Evolutionary conservation across 2,329 filamentous ascomycete genomes (phyloP).

Genomic region (Aspergillus sp.): DNA sequence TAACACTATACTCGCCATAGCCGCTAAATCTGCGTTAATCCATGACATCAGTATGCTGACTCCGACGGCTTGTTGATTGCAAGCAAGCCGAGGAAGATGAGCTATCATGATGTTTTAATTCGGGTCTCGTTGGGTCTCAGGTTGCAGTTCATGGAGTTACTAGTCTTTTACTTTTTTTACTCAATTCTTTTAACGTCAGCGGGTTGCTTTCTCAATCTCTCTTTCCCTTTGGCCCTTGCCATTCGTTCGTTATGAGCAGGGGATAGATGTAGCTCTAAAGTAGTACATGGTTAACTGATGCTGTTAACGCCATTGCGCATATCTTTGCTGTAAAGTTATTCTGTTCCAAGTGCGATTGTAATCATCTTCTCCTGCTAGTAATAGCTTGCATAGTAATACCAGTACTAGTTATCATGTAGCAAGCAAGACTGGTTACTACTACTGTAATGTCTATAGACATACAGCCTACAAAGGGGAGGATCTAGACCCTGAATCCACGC

Average conservation of each 20-base stretch:
- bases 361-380: too few species aligned
- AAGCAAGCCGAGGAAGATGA: constrained; percentile 2
- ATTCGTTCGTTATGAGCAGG: background rate
- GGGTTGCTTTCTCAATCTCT: constrained; percentile 7
- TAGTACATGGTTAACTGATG: background rate
- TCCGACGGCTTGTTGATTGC: constrained; percentile 1
- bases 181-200: constrained; percentile 9
- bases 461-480: too few species aligned
- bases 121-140: constrained; percentile 9
- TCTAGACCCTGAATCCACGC: too few species aligned
- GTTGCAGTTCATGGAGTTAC: constrained; percentile 25
- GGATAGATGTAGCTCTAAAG: constrained; percentile 10
- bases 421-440: too few species aligned
- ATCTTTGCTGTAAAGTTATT: too few species aligned
- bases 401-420: too few species aligned
- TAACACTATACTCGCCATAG: constrained; percentile 21
- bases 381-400: too few species aligned
- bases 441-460: too few species aligned
- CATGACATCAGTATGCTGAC: constrained; percentile 2
- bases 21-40: constrained; percentile 51
- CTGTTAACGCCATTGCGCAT: background rate
- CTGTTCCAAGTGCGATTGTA: too few species aligned
- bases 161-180: constrained; percentile 13
- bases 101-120: constrained; percentile 3
- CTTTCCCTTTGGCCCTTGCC: constrained; percentile 7